These are phyloP conservation scores for Aquilaria sinensis DNA, from an alignment of 345 rosid genomes.

Conservation along the genomic window DNA sequence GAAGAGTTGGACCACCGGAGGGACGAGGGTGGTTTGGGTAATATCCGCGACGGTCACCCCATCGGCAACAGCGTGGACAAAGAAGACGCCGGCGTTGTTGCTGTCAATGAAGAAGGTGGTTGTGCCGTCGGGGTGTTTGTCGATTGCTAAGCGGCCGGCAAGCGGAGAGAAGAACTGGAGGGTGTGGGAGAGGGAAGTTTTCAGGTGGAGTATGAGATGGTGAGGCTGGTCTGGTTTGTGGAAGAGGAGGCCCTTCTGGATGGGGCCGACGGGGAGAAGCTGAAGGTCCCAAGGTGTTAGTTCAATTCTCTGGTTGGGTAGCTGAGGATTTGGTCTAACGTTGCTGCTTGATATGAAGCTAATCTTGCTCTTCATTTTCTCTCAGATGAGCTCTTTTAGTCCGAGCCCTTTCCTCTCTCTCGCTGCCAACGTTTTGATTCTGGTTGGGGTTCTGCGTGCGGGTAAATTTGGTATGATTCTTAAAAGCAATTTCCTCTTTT, in stretches of 20 bases:
- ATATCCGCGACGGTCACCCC: constrained; percentile 21
- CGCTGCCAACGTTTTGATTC: too few relatives aligned
- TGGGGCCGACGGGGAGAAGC: constrained; percentile 7
- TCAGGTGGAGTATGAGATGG: constrained; percentile 1
- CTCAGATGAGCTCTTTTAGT: too few relatives aligned
- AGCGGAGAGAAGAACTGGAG: constrained; percentile 16
- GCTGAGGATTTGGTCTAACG: background rate
- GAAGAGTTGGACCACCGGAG: constrained; percentile 20
- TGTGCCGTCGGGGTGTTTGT: constrained; percentile 3
- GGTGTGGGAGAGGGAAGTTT: constrained; percentile 17
- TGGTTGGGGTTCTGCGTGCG: too few relatives aligned
- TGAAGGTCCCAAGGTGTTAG: constrained; percentile 28
- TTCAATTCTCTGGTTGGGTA: background rate
- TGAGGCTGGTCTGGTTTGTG: constrained; percentile 10
- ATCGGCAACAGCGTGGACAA: constrained; percentile 27
- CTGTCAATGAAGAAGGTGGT: constrained; percentile 17
- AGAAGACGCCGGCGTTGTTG: constrained; percentile 20
- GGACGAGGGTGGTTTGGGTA: constrained; percentile 17
- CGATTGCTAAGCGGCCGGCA: constrained; percentile 24
- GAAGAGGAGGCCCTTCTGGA: constrained; percentile 20
- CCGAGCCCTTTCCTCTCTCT: too few relatives aligned
- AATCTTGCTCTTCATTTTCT: background rate
- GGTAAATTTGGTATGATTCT: too few relatives aligned
- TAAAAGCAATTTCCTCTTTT: too few relatives aligned
- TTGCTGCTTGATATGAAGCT: background rate